These are phyloP conservation scores for Eustoma russellianum DNA, from an alignment of 257 asterid genomes.

Conservation along the genomic window DNA sequence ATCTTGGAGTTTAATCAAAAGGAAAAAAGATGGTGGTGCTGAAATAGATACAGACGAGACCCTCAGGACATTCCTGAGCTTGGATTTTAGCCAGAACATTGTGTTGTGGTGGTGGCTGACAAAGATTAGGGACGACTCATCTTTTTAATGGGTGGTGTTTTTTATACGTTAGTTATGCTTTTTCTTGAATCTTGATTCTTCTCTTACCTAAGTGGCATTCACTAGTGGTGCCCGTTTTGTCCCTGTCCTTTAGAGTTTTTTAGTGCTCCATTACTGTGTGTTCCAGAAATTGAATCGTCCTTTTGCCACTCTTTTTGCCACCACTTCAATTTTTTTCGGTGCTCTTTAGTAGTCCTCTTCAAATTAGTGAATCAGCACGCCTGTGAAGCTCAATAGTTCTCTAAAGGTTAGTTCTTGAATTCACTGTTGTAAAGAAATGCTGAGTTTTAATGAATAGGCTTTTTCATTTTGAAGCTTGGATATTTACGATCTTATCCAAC, in stretches of 20 bases:
- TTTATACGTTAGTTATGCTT: slow-evolving; percentile 23
- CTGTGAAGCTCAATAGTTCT: slow-evolving; percentile 8
- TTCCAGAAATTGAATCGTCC: slow-evolving; percentile 11
- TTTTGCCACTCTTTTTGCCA: slow-evolving; percentile 9
- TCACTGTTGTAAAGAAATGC: not conserved
- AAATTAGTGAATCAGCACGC: slow-evolving; percentile 19
- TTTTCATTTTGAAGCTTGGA: slow-evolving; percentile 13
- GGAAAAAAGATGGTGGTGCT: slow-evolving; percentile 38
- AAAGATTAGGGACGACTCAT: slow-evolving; percentile 55
- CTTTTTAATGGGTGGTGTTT: slow-evolving; percentile 36
- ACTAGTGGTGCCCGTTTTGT: slow-evolving; percentile 19
- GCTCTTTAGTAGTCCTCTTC: slow-evolving; percentile 4
- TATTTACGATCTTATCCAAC: slow-evolving; percentile 10
- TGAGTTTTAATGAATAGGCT: slow-evolving; percentile 6
- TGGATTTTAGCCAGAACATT: slow-evolving; percentile 61
- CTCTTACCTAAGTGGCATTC: slow-evolving; percentile 5
- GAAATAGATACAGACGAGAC: slow-evolving; percentile 34
- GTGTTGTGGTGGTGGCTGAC: slow-evolving; percentile 75
- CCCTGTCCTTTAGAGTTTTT: slow-evolving; percentile 19
- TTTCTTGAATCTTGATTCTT: no score
- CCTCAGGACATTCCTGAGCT: slow-evolving; percentile 50
- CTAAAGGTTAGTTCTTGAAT: slow-evolving; percentile 21
- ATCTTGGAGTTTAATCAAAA: slow-evolving; percentile 15
- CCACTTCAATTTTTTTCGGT: not conserved
- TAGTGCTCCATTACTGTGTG: slow-evolving; percentile 16